Evolutionary conservation across 306 rosid genomes (phyloP).

Genomic region (Quercus alba): DNA sequence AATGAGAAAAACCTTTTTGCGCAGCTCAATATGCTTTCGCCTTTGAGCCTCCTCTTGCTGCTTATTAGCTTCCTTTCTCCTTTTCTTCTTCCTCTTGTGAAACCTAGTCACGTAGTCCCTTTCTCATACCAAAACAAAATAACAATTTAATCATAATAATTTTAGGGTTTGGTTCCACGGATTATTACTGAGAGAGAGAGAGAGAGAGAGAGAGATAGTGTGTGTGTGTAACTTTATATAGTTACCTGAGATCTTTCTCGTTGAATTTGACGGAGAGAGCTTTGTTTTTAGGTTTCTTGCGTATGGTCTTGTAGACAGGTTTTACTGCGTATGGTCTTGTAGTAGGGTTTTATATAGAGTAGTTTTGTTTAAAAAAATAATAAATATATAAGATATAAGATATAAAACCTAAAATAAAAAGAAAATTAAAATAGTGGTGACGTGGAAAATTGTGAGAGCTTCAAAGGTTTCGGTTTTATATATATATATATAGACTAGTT

Average conservation of each 20-base stretch:
- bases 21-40: conserved; percentile 63
- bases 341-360: too few relatives aligned
- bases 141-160: not conserved
- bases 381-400: too few relatives aligned
- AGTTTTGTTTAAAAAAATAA: too few relatives aligned
- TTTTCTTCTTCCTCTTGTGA: conserved; percentile 95
- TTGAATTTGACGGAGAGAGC: conserved; percentile 59
- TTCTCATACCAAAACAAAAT: conserved; percentile 12
- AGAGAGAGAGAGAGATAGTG: too few relatives aligned
- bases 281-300: conserved; percentile 44
- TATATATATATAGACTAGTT: too few relatives aligned
- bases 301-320: too few relatives aligned
- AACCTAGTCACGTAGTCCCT: conserved; percentile 81
- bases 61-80: conserved; percentile 79
- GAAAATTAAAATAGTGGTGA: too few relatives aligned
- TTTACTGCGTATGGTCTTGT: too few relatives aligned
- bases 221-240: not conserved
- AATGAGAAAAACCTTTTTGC: conserved; percentile 48
- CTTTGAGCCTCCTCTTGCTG: conserved; percentile 56
- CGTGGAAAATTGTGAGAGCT: too few relatives aligned
- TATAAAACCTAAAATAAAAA: too few relatives aligned
- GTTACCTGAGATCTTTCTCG: conserved; percentile 52
- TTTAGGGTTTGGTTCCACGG: not conserved
- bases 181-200: not conserved
- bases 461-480: too few relatives aligned